Evolutionary conservation across 2,329 filamentous ascomycete species (phyloP), one percentile per base, ranked within the genome.

Genomic region (Beauveria brongniartii): DNA sequence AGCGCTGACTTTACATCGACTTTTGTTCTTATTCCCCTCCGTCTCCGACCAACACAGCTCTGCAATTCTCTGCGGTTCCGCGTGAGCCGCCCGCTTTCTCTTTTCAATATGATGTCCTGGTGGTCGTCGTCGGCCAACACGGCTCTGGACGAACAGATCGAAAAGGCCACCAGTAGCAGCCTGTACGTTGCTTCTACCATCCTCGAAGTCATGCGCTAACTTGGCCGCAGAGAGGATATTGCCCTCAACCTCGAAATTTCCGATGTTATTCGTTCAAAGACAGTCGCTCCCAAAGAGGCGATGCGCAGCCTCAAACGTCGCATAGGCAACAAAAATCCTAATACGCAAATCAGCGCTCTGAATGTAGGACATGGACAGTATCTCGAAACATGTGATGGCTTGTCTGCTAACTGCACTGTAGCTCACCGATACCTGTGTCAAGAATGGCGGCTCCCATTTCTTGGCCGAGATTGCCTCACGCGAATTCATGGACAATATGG

Each of bases 361-460:
- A 95, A 94, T 74, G 91, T 94, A 81, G 8, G 57, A 24, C 20
- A 22, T 9, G 9, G 2, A 4, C 3, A 28, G 5, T 4, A 18
- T n/a, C n/a, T 9, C 7, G 10, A 8, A 16, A 43, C 7, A 5
- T 3, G 3, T 18, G 3, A 30, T 10, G 37, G 7, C 1, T 12
- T 22, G 5, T 28, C 20, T 8, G 30, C 60, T 62, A 58, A 62
- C 41, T 54, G 18, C 24, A 16, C 59, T 64, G 75, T 84, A 85
- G 91, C 88, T 99, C 69, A 96, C 92, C 66, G 94, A 99, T 77
- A 97, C 94, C 1, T 99, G 94, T 72, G 92, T 97, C 64, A 99
- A 99, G 79, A 99, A 99, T 79, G 94, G 94, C 63, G 94, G 94
- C 67, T 84, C 89, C 44, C 94, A 99, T 75, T 99, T 99, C 74